Percentiles rank a stretch among this genome's conserved stretches.
These are phyloP conservation scores for Porpolomopsis calyptriformis DNA, from an alignment of 768 basidiomycete species.

Conservation along the genomic window DNA sequence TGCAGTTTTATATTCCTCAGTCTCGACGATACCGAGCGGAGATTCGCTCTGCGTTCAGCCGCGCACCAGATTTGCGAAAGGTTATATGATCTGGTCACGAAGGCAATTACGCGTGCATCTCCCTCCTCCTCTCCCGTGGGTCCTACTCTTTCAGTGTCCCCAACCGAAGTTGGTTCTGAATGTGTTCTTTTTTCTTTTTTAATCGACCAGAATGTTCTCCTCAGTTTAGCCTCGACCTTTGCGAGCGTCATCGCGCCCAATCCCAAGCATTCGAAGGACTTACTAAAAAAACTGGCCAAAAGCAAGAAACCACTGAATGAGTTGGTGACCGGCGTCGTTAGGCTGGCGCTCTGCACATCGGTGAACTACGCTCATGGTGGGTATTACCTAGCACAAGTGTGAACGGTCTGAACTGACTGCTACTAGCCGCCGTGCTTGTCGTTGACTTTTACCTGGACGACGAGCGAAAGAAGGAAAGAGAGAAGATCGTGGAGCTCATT, in stretches of 20 bases:
- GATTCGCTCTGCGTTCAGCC: slow-evolving; percentile 5
- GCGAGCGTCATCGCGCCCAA: background rate
- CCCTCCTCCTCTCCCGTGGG: slow-evolving; percentile 3
- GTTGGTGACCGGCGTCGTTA: slow-evolving; percentile 33
- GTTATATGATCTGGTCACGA: slow-evolving; percentile 1
- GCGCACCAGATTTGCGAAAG: slow-evolving; percentile 1
- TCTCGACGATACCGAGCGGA: slow-evolving; percentile 10
- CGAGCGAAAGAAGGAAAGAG: slow-evolving; percentile 26
- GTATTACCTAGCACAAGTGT: background rate
- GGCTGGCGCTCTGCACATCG: slow-evolving; percentile 36
- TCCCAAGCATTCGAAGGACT: too few relatives aligned
- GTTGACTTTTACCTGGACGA: slow-evolving; percentile 46
- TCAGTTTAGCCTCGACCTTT: background rate
- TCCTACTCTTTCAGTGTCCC: background rate
- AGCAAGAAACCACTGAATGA: slow-evolving; percentile 31
- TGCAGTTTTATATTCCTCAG: slow-evolving; percentile 12
- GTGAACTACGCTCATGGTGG: slow-evolving; percentile 37
- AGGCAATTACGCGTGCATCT: slow-evolving; percentile 5
- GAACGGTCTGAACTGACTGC: background rate
- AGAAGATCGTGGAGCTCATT: slow-evolving; percentile 28
- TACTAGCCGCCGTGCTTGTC: slow-evolving; percentile 32
- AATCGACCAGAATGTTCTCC: background rate
- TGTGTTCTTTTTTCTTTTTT: background rate
- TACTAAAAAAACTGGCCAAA: slow-evolving; percentile 28
- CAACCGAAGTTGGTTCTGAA: background rate